Evolutionary conservation across 768 basidiomycete species (phyloP).

Genomic region (Chalciporus piperatus): DNA sequence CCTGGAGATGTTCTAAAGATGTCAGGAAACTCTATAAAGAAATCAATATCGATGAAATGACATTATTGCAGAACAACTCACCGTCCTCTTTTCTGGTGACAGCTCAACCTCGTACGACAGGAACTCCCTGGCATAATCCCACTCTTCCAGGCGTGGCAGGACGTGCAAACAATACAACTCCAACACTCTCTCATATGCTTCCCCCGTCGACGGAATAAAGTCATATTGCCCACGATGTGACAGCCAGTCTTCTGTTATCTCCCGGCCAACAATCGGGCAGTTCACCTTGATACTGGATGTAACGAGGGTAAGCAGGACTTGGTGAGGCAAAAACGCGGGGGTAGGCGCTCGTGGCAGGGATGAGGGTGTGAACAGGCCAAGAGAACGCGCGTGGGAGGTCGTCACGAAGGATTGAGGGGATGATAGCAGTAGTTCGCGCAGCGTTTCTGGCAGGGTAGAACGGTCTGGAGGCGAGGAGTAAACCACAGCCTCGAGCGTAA

Average conservation of each 20-base stretch:
- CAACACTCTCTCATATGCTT: conserved; percentile 70
- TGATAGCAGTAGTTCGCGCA: conserved; percentile 52
- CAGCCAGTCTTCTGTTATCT: conserved; percentile 79
- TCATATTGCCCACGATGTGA: conserved; percentile 48
- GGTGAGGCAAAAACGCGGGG: conserved; percentile 62
- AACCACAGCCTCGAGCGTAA: conserved; percentile 76
- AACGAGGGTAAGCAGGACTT: conserved; percentile 67
- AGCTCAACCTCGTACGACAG: conserved; percentile 72
- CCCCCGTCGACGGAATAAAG: conserved; percentile 32
- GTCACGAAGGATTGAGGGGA: conserved; percentile 59
- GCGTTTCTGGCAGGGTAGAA: conserved; percentile 44
- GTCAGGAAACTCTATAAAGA: conserved; percentile 32
- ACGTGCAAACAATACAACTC: conserved; percentile 76
- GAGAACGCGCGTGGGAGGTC: conserved; percentile 59
- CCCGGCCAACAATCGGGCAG: conserved; percentile 56
- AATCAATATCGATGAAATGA: conserved; percentile 5
- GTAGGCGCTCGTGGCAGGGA: conserved; percentile 36
- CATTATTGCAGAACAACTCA: conserved; percentile 27
- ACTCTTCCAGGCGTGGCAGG: conserved; percentile 69
- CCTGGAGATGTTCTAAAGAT: conserved; percentile 33
- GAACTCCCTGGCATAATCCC: conserved; percentile 79
- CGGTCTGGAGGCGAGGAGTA: conserved; percentile 52
- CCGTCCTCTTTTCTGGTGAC: conserved; percentile 46
- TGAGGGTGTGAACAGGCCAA: conserved; percentile 62
- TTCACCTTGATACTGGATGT: conserved; percentile 68